Conservation (phyloP, 2,329 filamentous ascomycete species). For the Aspergillus spinulosporus region DNA sequence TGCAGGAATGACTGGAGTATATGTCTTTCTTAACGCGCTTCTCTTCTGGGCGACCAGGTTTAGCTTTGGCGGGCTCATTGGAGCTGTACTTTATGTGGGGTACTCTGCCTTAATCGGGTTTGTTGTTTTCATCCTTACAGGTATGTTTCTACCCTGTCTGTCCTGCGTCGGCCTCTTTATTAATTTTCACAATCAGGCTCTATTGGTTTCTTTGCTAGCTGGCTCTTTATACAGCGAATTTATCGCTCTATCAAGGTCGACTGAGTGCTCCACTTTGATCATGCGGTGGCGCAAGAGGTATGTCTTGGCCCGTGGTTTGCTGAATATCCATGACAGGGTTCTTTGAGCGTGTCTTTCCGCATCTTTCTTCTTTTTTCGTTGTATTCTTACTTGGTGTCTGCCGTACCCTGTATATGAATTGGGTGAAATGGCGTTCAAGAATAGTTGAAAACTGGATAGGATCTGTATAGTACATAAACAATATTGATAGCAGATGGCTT, state of each 20-base stretch:
- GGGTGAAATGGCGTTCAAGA: conserved; percentile 15
- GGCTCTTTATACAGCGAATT: conserved; percentile 90
- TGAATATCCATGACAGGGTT: conserved; percentile 2
- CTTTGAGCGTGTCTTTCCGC: conserved; percentile 6
- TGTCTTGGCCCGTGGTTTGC: neutral
- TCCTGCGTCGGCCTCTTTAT: neutral
- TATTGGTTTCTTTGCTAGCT: conserved; percentile 93
- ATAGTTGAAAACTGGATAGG: neutral
- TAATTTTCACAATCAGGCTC: conserved; percentile 61
- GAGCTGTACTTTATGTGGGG: conserved; percentile 86
- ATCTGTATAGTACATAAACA: conserved; percentile 9
- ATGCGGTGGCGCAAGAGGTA: neutral
- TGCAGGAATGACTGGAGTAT: conserved; percentile 83
- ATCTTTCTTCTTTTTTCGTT: neutral
- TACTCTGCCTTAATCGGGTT: conserved; percentile 89
- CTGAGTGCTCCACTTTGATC: conserved; percentile 44
- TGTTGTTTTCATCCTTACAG: conserved; percentile 89
- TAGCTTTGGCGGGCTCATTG: conserved; percentile 78
- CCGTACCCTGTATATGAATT: conserved; percentile 21
- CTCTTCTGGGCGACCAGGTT: conserved; percentile 89
- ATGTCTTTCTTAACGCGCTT: conserved; percentile 88
- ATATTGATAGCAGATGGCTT: neutral
- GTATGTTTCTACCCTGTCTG: conserved; percentile 56
- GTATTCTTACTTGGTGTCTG: conserved; percentile 3
- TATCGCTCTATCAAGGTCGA: conserved; percentile 99